These are phyloP conservation scores for Dioszegia crocea DNA, from an alignment of 768 basidiomycete species.

Conservation along the genomic window DNA sequence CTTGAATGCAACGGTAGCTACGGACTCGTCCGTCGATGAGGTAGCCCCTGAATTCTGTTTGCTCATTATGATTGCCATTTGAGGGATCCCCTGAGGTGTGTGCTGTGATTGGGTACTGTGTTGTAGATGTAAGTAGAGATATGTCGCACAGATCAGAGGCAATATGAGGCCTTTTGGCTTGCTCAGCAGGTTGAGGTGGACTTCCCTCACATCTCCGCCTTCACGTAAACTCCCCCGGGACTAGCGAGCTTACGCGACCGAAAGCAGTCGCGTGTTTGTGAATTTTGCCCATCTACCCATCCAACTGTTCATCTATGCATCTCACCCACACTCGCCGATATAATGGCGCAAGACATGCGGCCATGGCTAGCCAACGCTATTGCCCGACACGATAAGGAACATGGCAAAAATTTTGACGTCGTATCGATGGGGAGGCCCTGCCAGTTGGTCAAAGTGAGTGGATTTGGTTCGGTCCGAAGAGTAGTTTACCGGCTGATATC, in stretches of 20 bases:
- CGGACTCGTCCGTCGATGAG: background rate
- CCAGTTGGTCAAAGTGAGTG: slow-evolving; percentile 24
- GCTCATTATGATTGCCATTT: too few species aligned
- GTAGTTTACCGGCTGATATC: background rate
- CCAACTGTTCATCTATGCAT: background rate
- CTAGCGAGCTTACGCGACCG: too few species aligned
- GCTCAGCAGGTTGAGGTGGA: background rate
- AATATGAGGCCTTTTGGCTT: slow-evolving; percentile 4
- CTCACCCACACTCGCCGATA: background rate
- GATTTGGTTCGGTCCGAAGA: too few species aligned
- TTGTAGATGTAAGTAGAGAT: too few species aligned
- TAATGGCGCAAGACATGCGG: background rate
- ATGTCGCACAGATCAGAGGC: background rate
- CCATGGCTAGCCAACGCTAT: slow-evolving; percentile 29
- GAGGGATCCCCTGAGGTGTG: too few species aligned
- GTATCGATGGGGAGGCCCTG: slow-evolving; percentile 10
- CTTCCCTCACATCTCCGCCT: background rate
- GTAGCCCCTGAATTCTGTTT: too few species aligned
- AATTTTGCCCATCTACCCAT: background rate
- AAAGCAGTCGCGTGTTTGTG: too few species aligned
- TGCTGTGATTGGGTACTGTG: too few species aligned
- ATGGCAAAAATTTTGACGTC: slow-evolving; percentile 22
- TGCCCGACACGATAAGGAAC: slow-evolving; percentile 20
- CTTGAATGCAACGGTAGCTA: slow-evolving; percentile 34
- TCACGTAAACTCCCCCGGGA: too few species aligned